These are phyloP conservation scores for Saccharomyces eubayanus DNA, from an alignment of 805 yeast species.

Conservation along the genomic window DNA sequence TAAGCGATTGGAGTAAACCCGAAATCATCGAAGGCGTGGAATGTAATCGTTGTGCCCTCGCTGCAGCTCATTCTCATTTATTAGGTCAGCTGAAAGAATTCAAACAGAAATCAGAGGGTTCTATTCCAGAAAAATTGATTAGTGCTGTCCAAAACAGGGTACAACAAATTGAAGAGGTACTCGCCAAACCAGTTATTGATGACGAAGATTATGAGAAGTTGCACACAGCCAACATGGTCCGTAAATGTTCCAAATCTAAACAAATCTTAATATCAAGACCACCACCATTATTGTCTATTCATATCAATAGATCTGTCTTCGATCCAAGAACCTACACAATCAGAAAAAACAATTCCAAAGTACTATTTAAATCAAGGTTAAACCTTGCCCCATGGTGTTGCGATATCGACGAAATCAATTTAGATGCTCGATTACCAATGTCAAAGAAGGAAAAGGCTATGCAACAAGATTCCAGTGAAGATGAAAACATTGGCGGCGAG, in stretches of 20 bases:
- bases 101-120: conserved; percentile 12
- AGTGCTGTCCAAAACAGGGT: conserved; percentile 39
- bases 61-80: conserved; percentile 48
- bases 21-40: conserved; percentile 90
- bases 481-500: conserved; percentile 26
- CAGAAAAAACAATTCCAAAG: conserved; percentile 74
- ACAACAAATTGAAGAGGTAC: conserved; percentile 41
- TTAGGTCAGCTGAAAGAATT: conserved; percentile 30
- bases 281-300: conserved; percentile 75
- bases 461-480: conserved; percentile 23
- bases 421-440: conserved; percentile 74
- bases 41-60: conserved; percentile 85
- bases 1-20: conserved; percentile 62
- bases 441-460: conserved; percentile 47
- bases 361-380: conserved; percentile 63
- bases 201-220: conserved; percentile 71
- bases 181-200: conserved; percentile 59
- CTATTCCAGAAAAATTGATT: conserved; percentile 26
- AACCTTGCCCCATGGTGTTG: conserved; percentile 65
- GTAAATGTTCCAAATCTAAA: conserved; percentile 73
- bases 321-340: conserved; percentile 79
- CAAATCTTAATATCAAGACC: conserved; percentile 74
- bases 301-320: conserved; percentile 87
- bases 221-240: conserved; percentile 65
- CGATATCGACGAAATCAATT: conserved; percentile 57